A percentile compares a stretch with the other conserved stretches of the same genome.
phyloP scores from a whole-genome alignment of 345 rosid species.

The Trapa bicornis region DNA sequence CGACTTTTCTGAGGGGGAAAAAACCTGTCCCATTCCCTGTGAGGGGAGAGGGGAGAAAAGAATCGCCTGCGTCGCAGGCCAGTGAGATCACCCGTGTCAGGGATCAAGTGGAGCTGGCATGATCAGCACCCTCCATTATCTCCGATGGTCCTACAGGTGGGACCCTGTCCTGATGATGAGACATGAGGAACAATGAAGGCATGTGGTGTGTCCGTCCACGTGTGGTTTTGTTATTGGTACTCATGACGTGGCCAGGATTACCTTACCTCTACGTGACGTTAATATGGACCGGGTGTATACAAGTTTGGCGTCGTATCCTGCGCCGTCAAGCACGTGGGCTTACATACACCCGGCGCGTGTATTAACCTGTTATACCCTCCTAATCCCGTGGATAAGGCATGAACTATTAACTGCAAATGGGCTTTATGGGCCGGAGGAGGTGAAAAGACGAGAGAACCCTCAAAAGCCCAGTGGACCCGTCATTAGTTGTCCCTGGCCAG shows the following conservation, averaged over 20 bases:
- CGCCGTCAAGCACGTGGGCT: background rate
- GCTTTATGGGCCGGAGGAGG: no score
- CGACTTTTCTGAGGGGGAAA: background rate
- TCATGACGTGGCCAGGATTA: background rate
- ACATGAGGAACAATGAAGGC: background rate
- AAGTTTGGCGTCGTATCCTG: background rate
- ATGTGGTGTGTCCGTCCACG: background rate
- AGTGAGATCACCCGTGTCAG: no score
- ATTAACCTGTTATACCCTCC: background rate
- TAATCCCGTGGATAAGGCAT: no score
- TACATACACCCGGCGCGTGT: background rate
- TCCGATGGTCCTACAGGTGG: background rate
- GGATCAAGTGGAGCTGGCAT: background rate
- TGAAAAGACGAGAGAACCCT: no score
- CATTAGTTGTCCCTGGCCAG: background rate
- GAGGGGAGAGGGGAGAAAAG: background rate
- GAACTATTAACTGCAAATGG: no score
- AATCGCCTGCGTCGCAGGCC: background rate
- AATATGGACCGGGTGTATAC: background rate
- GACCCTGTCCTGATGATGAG: background rate
- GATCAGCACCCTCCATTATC: background rate
- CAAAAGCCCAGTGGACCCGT: no score
- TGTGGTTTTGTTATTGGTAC: background rate
- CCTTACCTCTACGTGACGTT: background rate
- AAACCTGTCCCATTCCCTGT: background rate